phyloP scores from a whole-genome alignment of 139 green algal species.

The Prasinococcaceae sp. region DNA sequence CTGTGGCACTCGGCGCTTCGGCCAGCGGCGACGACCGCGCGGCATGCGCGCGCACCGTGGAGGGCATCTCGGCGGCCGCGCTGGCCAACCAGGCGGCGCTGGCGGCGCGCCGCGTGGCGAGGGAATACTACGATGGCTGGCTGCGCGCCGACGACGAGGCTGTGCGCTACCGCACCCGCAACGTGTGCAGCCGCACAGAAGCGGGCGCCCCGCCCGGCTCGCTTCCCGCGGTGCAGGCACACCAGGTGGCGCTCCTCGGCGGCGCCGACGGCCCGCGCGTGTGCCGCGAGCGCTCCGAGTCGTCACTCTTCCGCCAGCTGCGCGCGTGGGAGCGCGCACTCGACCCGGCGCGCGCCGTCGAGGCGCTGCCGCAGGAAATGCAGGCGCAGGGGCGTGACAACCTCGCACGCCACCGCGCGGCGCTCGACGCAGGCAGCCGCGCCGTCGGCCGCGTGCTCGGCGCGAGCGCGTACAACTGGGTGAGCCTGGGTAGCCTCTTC shows the following conservation, averaged over 20 bases:
- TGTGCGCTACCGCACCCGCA: conserved; percentile 26
- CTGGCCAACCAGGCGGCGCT: conserved; percentile 61
- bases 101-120: conserved; percentile 10
- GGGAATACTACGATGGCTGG: conserved; percentile 36
- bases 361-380: conserved; percentile 12
- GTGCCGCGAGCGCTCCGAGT: conserved; percentile 28
- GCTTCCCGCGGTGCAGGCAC: too few species aligned
- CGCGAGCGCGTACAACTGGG: conserved; percentile 46
- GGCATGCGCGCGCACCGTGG: background rate
- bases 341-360: conserved; percentile 14
- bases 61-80: conserved; percentile 27
- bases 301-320: conserved; percentile 48
- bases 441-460: conserved; percentile 29
- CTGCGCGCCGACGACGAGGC: conserved; percentile 56
- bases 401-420: conserved; percentile 3
- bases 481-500: conserved; percentile 44
- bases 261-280: conserved; percentile 19
- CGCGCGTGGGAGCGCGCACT: conserved; percentile 9
- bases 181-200: conserved; percentile 27
- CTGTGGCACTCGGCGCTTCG: conserved; percentile 17
- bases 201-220: conserved; percentile 8
- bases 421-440: conserved; percentile 29
- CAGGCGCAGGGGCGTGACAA: conserved; percentile 11
- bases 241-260: too few species aligned
- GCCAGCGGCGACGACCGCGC: background rate